These are phyloP conservation scores for Penicillium fuscoglaucum DNA, from an alignment of 2,329 filamentous ascomycete species.

Conservation along the genomic window DNA sequence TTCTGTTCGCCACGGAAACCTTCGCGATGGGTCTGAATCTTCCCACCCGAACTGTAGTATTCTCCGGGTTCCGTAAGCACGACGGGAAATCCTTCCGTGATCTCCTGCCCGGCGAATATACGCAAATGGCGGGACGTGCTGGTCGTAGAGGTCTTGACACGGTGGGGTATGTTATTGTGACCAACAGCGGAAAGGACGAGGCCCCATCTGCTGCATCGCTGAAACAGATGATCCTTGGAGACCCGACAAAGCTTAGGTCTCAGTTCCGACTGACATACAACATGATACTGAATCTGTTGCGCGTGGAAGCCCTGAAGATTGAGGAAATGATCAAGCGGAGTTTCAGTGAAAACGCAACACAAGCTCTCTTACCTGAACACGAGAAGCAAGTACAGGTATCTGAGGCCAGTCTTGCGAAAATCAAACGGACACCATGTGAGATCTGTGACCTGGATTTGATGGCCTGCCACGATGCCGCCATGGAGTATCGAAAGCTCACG, in stretches of 20 bases:
- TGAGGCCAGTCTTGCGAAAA: constrained; percentile 85
- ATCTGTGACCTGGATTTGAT: constrained; percentile 81
- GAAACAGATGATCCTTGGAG: constrained; percentile 91
- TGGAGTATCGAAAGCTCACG: constrained; percentile 78
- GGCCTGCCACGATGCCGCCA: constrained; percentile 75
- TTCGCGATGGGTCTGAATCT: constrained; percentile 98
- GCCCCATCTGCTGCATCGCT: constrained; percentile 81
- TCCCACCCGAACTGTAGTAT: constrained; percentile 93
- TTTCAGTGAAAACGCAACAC: constrained; percentile 97
- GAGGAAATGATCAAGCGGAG: constrained; percentile 99
- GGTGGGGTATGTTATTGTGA: constrained; percentile 92
- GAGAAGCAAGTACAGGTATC: constrained; percentile 92
- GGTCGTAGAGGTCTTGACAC: constrained; percentile 89
- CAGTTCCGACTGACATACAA: constrained; percentile 98
- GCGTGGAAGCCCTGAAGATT: constrained; percentile 95
- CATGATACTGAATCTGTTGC: constrained; percentile 95
- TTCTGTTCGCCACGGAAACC: constrained; percentile 95
- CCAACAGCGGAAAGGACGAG: constrained; percentile 76
- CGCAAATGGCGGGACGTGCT: constrained; percentile 95
- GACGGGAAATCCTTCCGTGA: constrained; percentile 91
- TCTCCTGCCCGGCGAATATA: constrained; percentile 91
- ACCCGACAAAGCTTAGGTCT: constrained; percentile 90
- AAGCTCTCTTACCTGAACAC: constrained; percentile 89
- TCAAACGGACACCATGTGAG: constrained; percentile 80
- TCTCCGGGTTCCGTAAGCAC: constrained; percentile 95